Evolutionary conservation across 139 green algal species (phyloP).

Genomic region (Coelastrella sp.): DNA sequence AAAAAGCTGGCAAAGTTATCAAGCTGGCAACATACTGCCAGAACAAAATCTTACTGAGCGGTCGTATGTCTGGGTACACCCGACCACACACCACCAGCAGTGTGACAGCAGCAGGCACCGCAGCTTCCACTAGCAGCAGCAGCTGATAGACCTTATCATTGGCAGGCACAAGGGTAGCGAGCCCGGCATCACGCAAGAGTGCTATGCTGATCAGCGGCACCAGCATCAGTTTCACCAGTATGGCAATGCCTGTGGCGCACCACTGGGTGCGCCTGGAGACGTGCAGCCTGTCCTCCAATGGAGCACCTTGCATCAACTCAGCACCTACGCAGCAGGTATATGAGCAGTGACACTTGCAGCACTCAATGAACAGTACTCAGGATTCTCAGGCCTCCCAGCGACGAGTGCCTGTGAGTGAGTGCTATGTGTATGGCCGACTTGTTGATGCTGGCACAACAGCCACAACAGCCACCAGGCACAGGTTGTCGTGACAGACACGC

Average conservation of each 20-base stretch:
- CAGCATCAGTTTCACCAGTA: conserved; percentile 32
- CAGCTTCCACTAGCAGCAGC: conserved; percentile 35
- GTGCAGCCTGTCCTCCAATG: background rate
- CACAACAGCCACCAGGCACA: too few relatives aligned
- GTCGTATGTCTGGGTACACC: conserved; percentile 32
- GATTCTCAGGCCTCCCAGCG: too few relatives aligned
- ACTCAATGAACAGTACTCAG: too few relatives aligned
- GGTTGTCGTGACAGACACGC: too few relatives aligned
- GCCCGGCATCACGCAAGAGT: background rate
- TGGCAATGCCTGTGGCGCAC: conserved; percentile 24
- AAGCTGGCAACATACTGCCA: conserved; percentile 45
- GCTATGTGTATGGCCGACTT: too few relatives aligned
- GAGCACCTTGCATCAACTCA: conserved; percentile 38
- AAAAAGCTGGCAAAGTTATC: conserved; percentile 37
- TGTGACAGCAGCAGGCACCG: conserved; percentile 38
- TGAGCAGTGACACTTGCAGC: background rate
- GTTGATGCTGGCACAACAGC: too few relatives aligned
- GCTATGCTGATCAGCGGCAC: conserved; percentile 39
- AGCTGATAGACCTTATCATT: conserved; percentile 35
- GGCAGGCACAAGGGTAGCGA: conserved; percentile 11
- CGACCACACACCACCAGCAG: conserved; percentile 39
- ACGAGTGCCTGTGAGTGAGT: too few relatives aligned
- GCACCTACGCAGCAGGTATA: conserved; percentile 23
- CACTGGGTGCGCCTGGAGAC: conserved; percentile 2
- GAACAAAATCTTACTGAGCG: conserved; percentile 37